Evolutionary conservation across 202 grass and related monocot genomes (phyloP), one percentile per base, ranked within the genome.

Genomic region (Cymbopogon flexuosus): DNA sequence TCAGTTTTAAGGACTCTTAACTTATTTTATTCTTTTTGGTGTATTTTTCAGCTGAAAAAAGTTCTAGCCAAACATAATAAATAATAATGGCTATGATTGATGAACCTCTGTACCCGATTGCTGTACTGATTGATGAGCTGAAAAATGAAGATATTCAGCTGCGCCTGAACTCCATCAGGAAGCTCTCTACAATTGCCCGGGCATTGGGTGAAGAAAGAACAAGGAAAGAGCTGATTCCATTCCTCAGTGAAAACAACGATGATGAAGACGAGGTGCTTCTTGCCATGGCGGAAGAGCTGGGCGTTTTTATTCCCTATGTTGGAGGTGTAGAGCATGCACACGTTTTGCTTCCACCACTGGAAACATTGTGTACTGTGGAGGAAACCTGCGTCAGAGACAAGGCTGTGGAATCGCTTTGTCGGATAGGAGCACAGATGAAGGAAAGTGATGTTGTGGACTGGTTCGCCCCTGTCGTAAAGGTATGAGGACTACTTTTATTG

Each of bases 181-280:
- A 75, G 15, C 81, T 94, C 43, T 90, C 89, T 16, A 94, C 89
- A 33, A 91, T 94, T 81, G 92, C 92, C 23, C 78, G 92, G 14
- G 92, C 89, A 43, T 72, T 94, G 8, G 89, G 92, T 6, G 92
- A 94, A 79, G 92, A 94, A 83, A 87, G 92, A 34, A 91, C 92
- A 37, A 84, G 92, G 54, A 94, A 89, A 76, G 92, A 94, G 82
- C 70, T 94, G 54, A 90, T 94, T 79, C 92, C 87, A 1, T 91
- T 95, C 62, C 84, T 92, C 22, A 88, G 89, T 78, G 92, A 95
- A 81, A 95, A 95, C 75, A 95, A 90, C 70, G 92, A 88, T 5
- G 92, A 95, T 10, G 89, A 95, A 42, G 92, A 95, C 87, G 92
- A 92, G 75, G 92, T 95, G 51, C 89, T 95, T 61, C 89, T 95